Evolutionary conservation across 352 stramenopile genomes (phyloP), one percentile per base, ranked within the genome.

Genomic region (Saprolegnia parasitica): DNA sequence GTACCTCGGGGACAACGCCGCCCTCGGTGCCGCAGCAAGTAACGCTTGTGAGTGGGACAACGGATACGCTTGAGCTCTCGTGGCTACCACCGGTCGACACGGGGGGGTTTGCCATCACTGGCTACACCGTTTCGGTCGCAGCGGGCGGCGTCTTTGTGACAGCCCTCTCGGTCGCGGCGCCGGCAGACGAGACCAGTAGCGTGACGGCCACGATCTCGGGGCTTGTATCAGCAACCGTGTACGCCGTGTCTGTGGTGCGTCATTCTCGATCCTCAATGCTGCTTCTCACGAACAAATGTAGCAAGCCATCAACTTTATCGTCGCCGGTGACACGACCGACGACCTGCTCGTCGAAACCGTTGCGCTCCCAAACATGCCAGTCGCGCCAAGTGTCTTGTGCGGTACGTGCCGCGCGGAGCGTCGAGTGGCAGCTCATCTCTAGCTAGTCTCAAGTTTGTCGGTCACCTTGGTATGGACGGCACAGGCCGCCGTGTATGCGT

Each of bases 171-270:
- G 61, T 67, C 20, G 32, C 5, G 37, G 39, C 26, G 1, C 61
- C 45, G 6, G 9, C 26, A 16, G 42, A 67, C n/a, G 1, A 26
- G 18, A 42, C 10, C 9, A 13, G 20, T 35, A 15, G 5, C 15
- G 40, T 67, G 20, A 23, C n/a, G 1, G 23, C 20, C 49, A 55
- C 42, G 13, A 35, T 67, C 16, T 21, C 42, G 6, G 40, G 24
- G 8, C 24, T 67, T 6, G 32, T 8, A 1, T 16, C 39, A 23
- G 16, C 15, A 46, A 67, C 61, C 8, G 16, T 32, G 21, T 67
- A 67, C 61, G 11, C 23, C 6, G 26, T 67, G 1, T 37, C 61
- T 20, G 61, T 67, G 37, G 61, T 67, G 35, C 1, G 26, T 56
- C 24, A 56, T n/a, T 4, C 1, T 20, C 5, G 13, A 47, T 8